A percentile compares a stretch with the other conserved stretches of the same genome.
Evolutionary conservation across 352 stramenopile species (phyloP).

Genomic region (Phytopythium aichiense): DNA sequence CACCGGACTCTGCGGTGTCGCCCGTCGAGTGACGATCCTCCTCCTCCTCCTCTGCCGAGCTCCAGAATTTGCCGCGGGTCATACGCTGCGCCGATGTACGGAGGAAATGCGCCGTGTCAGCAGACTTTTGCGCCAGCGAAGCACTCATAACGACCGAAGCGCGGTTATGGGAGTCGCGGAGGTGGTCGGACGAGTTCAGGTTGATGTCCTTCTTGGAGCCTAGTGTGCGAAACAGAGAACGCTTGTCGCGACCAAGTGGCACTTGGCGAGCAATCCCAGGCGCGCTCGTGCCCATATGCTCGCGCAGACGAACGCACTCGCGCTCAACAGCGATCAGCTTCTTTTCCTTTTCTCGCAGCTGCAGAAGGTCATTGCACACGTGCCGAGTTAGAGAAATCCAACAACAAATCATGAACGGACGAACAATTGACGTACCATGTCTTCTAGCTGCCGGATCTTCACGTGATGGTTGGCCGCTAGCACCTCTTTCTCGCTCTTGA

Average conservation of each 20-base stretch:
- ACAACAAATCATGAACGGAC: not conserved
- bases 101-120: constrained; percentile 75
- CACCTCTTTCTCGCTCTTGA: constrained; percentile 76
- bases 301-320: constrained; percentile 65
- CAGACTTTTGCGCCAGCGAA: constrained; percentile 64
- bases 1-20: constrained; percentile 36
- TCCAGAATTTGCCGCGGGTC: constrained; percentile 58
- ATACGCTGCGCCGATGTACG: constrained; percentile 68
- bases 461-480: constrained; percentile 73
- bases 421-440: constrained; percentile 26
- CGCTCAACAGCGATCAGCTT: constrained; percentile 68
- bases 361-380: constrained; percentile 4
- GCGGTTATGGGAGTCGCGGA: constrained; percentile 27
- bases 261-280: constrained; percentile 26
- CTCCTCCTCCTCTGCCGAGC: constrained; percentile 33
- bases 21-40: constrained; percentile 49
- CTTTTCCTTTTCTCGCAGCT: constrained; percentile 84
- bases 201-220: constrained; percentile 74
- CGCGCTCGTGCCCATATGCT: constrained; percentile 35
- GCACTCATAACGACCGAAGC: constrained; percentile 48
- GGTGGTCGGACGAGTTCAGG: constrained; percentile 27
- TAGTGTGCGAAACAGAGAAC: constrained; percentile 64
- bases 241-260: constrained; percentile 34
- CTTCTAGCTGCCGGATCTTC: constrained; percentile 77
- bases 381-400: not conserved